A percentile compares a stretch with the other conserved stretches of the same genome.
These are phyloP conservation scores for Leccinum variicolor DNA, from an alignment of 768 basidiomycete genomes.

Conservation along the genomic window DNA sequence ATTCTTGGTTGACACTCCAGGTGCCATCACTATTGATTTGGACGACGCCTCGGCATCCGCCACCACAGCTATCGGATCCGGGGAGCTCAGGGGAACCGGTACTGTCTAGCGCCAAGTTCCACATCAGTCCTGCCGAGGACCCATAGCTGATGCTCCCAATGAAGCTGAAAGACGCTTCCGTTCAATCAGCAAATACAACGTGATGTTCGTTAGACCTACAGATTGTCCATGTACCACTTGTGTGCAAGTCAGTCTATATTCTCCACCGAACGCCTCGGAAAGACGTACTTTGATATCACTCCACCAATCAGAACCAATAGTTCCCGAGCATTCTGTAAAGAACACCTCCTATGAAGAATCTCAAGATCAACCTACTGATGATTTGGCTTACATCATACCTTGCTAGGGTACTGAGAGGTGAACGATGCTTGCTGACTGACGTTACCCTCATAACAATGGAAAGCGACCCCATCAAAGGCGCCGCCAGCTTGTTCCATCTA, in stretches of 20 bases:
- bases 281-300: slow-evolving; percentile 62
- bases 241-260: slow-evolving; percentile 7
- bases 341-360: slow-evolving; percentile 34
- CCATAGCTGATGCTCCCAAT: slow-evolving; percentile 36
- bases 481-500: slow-evolving; percentile 55
- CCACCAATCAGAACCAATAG: slow-evolving; percentile 74
- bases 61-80: slow-evolving; percentile 59
- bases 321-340: slow-evolving; percentile 64
- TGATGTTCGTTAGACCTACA: slow-evolving; percentile 37
- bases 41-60: slow-evolving; percentile 64
- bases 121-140: slow-evolving; percentile 56
- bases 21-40: slow-evolving; percentile 63
- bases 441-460: slow-evolving; percentile 67
- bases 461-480: slow-evolving; percentile 62
- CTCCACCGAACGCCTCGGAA: background rate
- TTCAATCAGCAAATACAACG: slow-evolving; percentile 25
- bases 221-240: slow-evolving; percentile 68
- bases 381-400: slow-evolving; percentile 28
- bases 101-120: slow-evolving; percentile 69
- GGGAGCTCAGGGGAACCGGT: slow-evolving; percentile 64
- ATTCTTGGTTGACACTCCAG: slow-evolving; percentile 72
- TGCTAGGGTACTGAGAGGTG: slow-evolving; percentile 51
- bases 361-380: background rate
- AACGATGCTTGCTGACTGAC: slow-evolving; percentile 55
- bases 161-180: slow-evolving; percentile 26